Conservation (phyloP, 2,329 filamentous ascomycete species). For the Phialophora tarda region DNA sequence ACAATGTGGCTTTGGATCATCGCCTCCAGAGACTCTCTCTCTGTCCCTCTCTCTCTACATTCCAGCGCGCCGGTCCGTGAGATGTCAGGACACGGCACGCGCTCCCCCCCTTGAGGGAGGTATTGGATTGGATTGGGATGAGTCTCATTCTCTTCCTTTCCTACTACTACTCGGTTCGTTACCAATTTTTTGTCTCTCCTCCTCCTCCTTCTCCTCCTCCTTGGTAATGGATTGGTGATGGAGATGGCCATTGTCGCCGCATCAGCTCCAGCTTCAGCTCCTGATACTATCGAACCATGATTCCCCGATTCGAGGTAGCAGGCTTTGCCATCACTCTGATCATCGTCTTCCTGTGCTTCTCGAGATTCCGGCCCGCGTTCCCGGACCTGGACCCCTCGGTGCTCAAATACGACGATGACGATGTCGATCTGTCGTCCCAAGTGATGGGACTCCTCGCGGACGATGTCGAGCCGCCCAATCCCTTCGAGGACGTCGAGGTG, state of each 20-base stretch:
- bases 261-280: not conserved
- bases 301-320: slow-evolving; percentile 12
- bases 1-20: not conserved
- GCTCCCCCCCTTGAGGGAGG: too few relatives aligned
- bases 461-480: slow-evolving; percentile 4
- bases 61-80: not conserved
- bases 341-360: not conserved
- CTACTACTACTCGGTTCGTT: too few relatives aligned
- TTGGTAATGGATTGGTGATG: not conserved
- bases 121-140: too few relatives aligned
- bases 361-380: slow-evolving; percentile 5
- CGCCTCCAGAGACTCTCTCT: not conserved
- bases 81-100: not conserved
- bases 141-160: not conserved
- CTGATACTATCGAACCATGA: not conserved
- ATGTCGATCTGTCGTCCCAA: too few relatives aligned
- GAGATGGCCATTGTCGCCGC: not conserved
- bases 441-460: not conserved
- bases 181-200: not conserved
- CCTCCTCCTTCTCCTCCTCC: not conserved
- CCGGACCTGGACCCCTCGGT: not conserved
- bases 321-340: slow-evolving; percentile 12
- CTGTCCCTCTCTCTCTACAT: not conserved
- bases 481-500: slow-evolving; percentile 3
- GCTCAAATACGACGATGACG: not conserved